A percentile compares a stretch with the other conserved stretches of the same genome.
Conservation (phyloP, 148 eudicot species). For the Vaccinium darrowii region DNA sequence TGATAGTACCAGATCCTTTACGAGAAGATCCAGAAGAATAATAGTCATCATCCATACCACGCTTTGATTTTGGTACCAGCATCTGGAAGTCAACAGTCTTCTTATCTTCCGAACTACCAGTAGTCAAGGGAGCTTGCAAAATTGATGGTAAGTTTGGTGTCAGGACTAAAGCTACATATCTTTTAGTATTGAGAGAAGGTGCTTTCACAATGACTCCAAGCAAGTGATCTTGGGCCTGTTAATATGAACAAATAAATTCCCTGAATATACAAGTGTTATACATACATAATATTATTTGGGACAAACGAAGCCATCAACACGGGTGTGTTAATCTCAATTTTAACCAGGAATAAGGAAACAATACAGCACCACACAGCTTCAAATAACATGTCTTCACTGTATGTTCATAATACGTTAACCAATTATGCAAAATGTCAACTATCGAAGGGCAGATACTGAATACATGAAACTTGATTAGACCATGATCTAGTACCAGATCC, state of each 20-base stretch:
- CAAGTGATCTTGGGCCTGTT: constrained; percentile 82
- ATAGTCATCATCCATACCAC: constrained; percentile 76
- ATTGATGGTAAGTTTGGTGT: constrained; percentile 66
- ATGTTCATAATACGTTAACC: not conserved
- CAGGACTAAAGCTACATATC: constrained; percentile 65
- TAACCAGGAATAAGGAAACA: not conserved
- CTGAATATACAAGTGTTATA: not conserved
- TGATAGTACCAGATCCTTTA: constrained; percentile 66
- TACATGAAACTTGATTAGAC: not conserved
- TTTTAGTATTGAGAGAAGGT: constrained; percentile 53
- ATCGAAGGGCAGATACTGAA: not conserved
- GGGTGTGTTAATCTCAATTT: not conserved
- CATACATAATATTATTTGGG: not conserved
- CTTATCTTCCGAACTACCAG: constrained; percentile 33
- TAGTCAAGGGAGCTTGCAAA: constrained; percentile 36
- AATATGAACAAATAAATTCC: constrained; percentile 18
- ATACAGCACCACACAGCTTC: not conserved
- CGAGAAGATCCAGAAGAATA: constrained; percentile 60
- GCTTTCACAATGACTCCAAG: constrained; percentile 80
- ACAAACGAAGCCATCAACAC: not conserved
- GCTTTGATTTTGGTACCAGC: constrained; percentile 75
- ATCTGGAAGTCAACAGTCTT: constrained; percentile 49
- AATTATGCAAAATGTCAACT: not conserved
- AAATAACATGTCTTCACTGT: too few relatives aligned
- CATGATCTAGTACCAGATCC: not conserved